These are phyloP conservation scores for Lactuca sativa DNA, from an alignment of 129 eudicot genomes.

Conservation along the genomic window DNA sequence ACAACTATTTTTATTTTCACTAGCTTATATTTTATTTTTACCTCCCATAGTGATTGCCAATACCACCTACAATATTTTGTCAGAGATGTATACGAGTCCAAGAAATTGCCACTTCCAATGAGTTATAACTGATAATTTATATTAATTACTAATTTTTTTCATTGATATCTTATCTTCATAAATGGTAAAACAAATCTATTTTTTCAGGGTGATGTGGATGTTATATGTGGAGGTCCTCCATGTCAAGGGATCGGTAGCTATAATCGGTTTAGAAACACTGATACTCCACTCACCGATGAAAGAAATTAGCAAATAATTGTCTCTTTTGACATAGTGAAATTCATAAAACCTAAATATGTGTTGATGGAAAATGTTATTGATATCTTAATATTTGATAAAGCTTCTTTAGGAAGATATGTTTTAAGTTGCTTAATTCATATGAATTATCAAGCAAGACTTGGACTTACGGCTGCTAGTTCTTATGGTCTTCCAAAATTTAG, in stretches of 20 bases:
- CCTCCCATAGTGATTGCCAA: conserved; percentile 67
- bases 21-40: conserved; percentile 14
- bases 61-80: conserved; percentile 66
- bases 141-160: conserved; percentile 9
- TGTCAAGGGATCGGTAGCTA: conserved; percentile 97
- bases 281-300: conserved; percentile 73
- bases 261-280: conserved; percentile 68
- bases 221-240: conserved; percentile 96
- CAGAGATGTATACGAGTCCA: conserved; percentile 51
- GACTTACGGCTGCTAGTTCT: conserved; percentile 82
- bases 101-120: conserved; percentile 83
- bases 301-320: conserved; percentile 77
- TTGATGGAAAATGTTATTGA: conserved; percentile 92
- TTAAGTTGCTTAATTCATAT: conserved; percentile 79
- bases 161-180: conserved; percentile 12
- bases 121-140: conserved; percentile 40
- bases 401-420: conserved; percentile 87
- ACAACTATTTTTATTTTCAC: conserved; percentile 16
- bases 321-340: conserved; percentile 80
- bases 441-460: conserved; percentile 88
- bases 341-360: conserved; percentile 71
- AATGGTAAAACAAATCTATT: background rate
- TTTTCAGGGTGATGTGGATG: conserved; percentile 78
- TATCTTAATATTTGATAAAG: conserved; percentile 67
- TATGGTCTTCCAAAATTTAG: conserved; percentile 96